phyloP scores from a whole-genome alignment of 164 flowering plant genomes.

The Kingdonia uniflora region DNA sequence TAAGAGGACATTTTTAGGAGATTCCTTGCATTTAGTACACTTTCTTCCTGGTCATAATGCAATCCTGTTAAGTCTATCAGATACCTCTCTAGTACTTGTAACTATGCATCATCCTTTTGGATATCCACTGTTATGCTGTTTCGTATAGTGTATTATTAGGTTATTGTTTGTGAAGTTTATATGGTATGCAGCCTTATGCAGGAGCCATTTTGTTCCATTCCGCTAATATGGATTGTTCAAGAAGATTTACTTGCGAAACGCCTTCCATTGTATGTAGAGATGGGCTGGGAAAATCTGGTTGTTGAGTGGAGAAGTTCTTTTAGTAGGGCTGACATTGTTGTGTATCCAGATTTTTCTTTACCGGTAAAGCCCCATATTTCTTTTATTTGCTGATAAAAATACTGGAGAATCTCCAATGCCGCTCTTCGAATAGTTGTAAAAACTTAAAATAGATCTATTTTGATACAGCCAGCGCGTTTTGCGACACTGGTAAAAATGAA shows the following conservation, averaged over 20 bases:
- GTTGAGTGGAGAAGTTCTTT: constrained; percentile 70
- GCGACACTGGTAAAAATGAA: no score
- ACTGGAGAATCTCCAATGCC: no score
- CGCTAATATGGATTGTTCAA: constrained; percentile 84
- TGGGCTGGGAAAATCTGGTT: constrained; percentile 54
- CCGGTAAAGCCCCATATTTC: constrained; percentile 43
- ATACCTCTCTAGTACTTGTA: no score
- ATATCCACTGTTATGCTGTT: not conserved
- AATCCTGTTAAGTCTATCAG: no score
- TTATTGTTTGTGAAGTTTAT: constrained; percentile 47
- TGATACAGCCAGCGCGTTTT: no score
- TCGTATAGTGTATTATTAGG: constrained; percentile 13
- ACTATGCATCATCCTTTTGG: not conserved
- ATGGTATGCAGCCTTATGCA: constrained; percentile 97
- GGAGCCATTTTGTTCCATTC: constrained; percentile 94
- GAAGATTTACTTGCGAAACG: constrained; percentile 80
- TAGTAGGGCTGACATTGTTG: constrained; percentile 67
- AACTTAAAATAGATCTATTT: no score
- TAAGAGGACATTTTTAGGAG: no score
- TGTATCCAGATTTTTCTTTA: constrained; percentile 71
- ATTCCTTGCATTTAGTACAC: no score
- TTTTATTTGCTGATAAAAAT: no score
- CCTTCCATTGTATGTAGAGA: constrained; percentile 49
- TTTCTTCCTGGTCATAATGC: no score
- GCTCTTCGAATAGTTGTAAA: no score